These are phyloP conservation scores for Ceriops zippeliana DNA, from an alignment of 345 rosid species.

Conservation along the genomic window DNA sequence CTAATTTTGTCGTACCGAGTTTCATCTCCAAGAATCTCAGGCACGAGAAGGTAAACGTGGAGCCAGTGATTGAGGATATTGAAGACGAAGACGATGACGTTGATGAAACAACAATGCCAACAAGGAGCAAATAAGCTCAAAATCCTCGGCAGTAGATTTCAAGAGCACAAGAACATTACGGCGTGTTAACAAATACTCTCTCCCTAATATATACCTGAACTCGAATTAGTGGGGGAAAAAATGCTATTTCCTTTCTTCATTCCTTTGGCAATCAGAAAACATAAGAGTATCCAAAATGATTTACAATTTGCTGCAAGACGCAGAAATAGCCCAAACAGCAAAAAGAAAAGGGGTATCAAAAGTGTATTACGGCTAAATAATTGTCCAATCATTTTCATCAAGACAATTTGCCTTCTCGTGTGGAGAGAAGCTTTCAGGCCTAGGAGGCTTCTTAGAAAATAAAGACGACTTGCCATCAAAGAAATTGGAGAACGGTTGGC, in stretches of 20 bases:
- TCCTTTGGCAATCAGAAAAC: neutral
- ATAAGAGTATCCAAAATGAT: constrained; percentile 11
- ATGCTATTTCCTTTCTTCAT: constrained; percentile 10
- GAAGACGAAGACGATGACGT: neutral
- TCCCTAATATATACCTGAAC: too few relatives aligned
- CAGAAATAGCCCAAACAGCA: neutral
- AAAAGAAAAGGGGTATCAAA: neutral
- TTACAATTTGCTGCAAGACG: constrained; percentile 20
- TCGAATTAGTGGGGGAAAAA: neutral
- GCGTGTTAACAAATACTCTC: neutral
- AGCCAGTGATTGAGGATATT: neutral
- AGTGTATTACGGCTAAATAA: constrained; percentile 31
- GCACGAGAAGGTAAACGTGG: constrained; percentile 21
- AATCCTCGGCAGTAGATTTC: neutral
- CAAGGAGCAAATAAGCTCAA: neutral
- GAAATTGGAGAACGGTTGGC: constrained; percentile 68
- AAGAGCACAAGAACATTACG: neutral
- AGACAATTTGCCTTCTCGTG: constrained; percentile 22
- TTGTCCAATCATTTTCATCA: constrained; percentile 61
- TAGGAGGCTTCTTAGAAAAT: constrained; percentile 73
- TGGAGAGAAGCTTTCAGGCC: constrained; percentile 34
- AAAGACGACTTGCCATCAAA: constrained; percentile 83
- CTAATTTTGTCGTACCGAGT: constrained; percentile 40
- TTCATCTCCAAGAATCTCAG: constrained; percentile 28
- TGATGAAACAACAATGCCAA: neutral